Base-by-base conservation (phyloP, 1,284 basidiomycete genomes). In the Pholiota adiposa region DNA sequence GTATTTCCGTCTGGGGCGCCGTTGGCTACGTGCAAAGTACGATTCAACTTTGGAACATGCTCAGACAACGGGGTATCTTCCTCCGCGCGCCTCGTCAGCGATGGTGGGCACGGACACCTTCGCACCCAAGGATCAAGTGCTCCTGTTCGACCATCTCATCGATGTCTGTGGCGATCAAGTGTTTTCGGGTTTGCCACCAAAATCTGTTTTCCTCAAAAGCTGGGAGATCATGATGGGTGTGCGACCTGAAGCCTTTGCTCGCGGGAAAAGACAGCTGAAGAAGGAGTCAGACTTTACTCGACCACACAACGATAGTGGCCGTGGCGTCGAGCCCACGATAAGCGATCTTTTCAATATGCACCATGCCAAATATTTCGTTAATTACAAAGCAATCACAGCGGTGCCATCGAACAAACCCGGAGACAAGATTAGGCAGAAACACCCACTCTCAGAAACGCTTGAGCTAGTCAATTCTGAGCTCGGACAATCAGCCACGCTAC, bases 221-320 rank as follows among this genome's bases (percentile, higher is more conserved):
- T 55, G 54, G 54, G 43, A 55, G 2, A n/a, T 55, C 2, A 55
- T 55, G 54, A 55, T 48, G 44, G 54, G 54, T 18, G 27, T 46
- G 9, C 41, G 54, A 8, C n/a, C 43, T 14, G 54, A 55, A 31
- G 43, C 44, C 16, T 55, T 46, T n/a, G 54, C 54, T 5, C 41
- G 44, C 7, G 54, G 54, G n/a, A 36, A 33, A 8, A 33, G 43
- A 36, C 41, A 55, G 33, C 23, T 44, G 23, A 55, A 55, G 31
- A 55, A 48, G 25, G 40, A 21, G 2, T 18, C 40, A 12, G 40
- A n/a, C n/a, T n/a, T n/a, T n/a, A n/a, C n/a, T n/a, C n/a, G n/a
- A n/a, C 18, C 7, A 33, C 19, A 6, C 54, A 9, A 5, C 31
- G 50, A 34, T n/a, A n/a, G n/a, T n/a, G n/a, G n/a, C n/a, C n/a